phyloP scores from a whole-genome alignment of 257 asterid species.

The Nicotiana benthamiana region DNA sequence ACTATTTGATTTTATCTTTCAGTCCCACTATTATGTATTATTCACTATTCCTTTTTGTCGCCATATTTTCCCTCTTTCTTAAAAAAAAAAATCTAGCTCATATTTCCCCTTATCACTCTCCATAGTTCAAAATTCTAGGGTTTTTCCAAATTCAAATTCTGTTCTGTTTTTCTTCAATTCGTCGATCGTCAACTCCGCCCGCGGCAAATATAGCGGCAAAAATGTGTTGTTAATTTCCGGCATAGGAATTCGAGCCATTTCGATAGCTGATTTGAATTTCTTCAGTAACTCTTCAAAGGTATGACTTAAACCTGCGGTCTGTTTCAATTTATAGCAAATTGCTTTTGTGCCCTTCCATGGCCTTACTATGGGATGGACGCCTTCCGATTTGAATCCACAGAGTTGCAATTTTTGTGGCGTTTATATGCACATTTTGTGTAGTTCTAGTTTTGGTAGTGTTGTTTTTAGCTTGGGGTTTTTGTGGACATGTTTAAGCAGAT shows the following conservation, averaged over 20 bases:
- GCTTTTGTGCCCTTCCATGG: not conserved
- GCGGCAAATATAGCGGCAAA: not conserved
- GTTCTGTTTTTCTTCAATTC: not conserved
- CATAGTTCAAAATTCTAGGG: conserved; percentile 7
- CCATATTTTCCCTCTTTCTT: not conserved
- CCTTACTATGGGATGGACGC: not conserved
- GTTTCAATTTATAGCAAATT: not conserved
- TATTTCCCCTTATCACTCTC: not conserved
- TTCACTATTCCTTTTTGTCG: not conserved
- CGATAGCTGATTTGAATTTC: not conserved
- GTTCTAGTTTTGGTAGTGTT: not conserved
- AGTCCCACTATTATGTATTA: not conserved
- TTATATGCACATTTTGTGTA: not conserved
- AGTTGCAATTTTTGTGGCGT: not conserved
- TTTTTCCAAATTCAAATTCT: not conserved
- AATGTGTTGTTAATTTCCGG: not conserved
- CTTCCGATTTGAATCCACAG: not conserved
- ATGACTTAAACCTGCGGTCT: not conserved
- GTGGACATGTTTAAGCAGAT: conserved; percentile 18
- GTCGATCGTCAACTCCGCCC: not conserved
- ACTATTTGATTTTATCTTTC: not conserved
- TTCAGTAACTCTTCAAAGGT: not conserved
- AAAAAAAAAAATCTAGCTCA: not conserved
- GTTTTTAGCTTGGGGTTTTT: not conserved
- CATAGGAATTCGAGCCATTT: not conserved